Evolutionary conservation across 1,284 basidiomycete genomes (phyloP), one percentile per base, ranked within the genome.

Genomic region (Boletellus deceptivus): DNA sequence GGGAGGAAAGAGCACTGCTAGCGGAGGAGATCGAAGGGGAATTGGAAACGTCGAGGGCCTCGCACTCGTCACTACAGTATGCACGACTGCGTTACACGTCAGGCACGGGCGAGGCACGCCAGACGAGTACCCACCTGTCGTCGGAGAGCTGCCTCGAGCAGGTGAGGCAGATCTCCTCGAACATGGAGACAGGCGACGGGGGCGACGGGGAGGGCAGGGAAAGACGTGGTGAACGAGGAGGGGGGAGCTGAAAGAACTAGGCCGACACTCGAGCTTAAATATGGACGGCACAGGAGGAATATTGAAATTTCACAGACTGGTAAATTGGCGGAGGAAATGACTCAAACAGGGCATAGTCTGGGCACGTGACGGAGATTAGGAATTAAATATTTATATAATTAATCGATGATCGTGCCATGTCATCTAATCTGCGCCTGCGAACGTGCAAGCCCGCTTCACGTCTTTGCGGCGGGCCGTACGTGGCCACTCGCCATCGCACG

Each of bases 21-120:
- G 83, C 76, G 4, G 82, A 82, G 24, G 84, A 86, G 34, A 83
- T 73, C 43, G 81, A 84, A 2, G 84, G 83, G 3, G 84, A 85
- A 13, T 78, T 76, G 48, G 60, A 63, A 45, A 78, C 70, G 70
- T 90, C 87, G 38, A 75, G 70, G 57, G 66, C 72, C 62, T 84
- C 78, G 66, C 88, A 91, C 57, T 79, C 78, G 62, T 83, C 80
- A 65, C 81, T 84, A 72, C 88, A 91, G 69, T 90, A 91, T 2
- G 83, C 79, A 53, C 75, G 78, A 55, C 86, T 88, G n/a, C 11
- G 16, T 13, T 41, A 31, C 42, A 37, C 14, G 68, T 53, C 63
- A 61, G 59, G 54, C 41, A 50, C 13, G 56, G 53, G 50, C 44
- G 55, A 58, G 55, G 48, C 36, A 52, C 58, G 53, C 56, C 62